Conservation (phyloP, 108 stramenopile species). For the Bacterosira constricta region DNA sequence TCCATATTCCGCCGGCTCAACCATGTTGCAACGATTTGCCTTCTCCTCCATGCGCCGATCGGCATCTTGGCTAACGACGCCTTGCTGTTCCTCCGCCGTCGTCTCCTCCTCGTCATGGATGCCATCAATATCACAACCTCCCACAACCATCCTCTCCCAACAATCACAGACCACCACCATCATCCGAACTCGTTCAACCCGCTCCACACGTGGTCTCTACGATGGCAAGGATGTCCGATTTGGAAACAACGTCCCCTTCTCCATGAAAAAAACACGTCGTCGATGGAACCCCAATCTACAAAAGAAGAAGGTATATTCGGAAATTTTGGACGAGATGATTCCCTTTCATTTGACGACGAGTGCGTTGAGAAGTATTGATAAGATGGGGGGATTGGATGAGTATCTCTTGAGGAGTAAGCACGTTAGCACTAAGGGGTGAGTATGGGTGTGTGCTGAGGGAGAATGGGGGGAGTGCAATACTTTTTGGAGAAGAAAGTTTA, state of each 20-base stretch:
- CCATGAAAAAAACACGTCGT: slow-evolving; percentile 72
- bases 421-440: slow-evolving; percentile 48
- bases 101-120: neutral
- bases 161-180: neutral
- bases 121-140: neutral
- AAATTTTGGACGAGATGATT: slow-evolving; percentile 83
- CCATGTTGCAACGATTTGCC: neutral
- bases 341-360: slow-evolving; percentile 80
- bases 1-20: no score
- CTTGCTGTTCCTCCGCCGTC: neutral
- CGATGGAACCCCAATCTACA: slow-evolving; percentile 86
- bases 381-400: slow-evolving; percentile 81
- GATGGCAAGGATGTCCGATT: slow-evolving; percentile 80
- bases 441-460: no score
- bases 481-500: neutral
- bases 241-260: slow-evolving; percentile 82
- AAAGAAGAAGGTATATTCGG: slow-evolving; percentile 74
- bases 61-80: neutral
- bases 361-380: slow-evolving; percentile 82
- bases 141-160: neutral
- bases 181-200: slow-evolving; percentile 68
- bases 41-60: slow-evolving; percentile 6
- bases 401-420: slow-evolving; percentile 76
- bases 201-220: slow-evolving; percentile 81
- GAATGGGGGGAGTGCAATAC: no score